These are phyloP conservation scores for Pseudogymnoascus sp. DNA, from an alignment of 2,329 filamentous ascomycete genomes.

Conservation along the genomic window DNA sequence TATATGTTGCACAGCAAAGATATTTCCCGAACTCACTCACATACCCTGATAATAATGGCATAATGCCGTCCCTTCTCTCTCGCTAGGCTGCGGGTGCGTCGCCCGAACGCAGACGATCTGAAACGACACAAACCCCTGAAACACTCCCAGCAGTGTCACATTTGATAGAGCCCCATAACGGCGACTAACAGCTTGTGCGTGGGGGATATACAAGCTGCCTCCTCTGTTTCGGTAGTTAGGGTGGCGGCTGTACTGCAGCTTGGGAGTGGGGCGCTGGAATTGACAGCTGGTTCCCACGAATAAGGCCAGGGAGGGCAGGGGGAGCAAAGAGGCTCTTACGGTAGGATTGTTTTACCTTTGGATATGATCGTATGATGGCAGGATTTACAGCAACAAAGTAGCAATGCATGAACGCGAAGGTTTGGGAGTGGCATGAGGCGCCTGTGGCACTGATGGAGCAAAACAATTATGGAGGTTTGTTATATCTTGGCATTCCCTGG, in stretches of 20 bases:
- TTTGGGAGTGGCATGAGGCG: not conserved
- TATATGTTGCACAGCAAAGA: not conserved
- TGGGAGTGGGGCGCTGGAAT: not conserved
- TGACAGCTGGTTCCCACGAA: constrained; percentile 4
- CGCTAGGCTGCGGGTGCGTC: not conserved
- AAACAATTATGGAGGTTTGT: not conserved
- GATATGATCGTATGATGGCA: not conserved
- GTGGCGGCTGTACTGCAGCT: not conserved
- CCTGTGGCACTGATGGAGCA: not conserved
- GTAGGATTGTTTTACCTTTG: constrained; percentile 4
- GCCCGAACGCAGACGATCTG: not conserved
- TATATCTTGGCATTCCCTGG: constrained; percentile 1
- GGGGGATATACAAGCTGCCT: not conserved
- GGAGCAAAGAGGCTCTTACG: not conserved
- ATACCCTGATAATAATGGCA: not conserved
- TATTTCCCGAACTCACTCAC: not conserved
- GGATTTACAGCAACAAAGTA: not conserved
- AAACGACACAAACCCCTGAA: constrained; percentile 4
- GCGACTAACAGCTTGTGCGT: not conserved
- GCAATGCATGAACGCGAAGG: constrained; percentile 3
- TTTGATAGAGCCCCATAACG: not conserved
- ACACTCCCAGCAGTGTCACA: not conserved
- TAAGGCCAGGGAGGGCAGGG: not conserved
- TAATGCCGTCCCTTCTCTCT: not conserved
- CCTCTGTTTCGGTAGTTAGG: constrained; percentile 4